phyloP scores from a whole-genome alignment of 2,329 filamentous ascomycete species.

The Alternaria metachromatica region DNA sequence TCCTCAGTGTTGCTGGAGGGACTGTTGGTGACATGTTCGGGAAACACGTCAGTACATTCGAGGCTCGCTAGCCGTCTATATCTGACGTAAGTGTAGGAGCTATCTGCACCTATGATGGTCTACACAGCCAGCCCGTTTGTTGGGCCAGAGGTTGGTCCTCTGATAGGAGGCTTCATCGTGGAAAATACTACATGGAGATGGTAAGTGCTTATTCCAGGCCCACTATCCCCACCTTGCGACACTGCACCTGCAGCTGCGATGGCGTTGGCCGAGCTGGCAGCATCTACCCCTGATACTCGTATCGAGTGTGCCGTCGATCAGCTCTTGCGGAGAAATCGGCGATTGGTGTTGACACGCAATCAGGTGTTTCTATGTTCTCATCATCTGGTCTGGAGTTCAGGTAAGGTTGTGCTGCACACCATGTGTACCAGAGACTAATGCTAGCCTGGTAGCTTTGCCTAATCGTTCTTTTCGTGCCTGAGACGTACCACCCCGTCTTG shows the following conservation, averaged over 20 bases:
- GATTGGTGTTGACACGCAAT: slow-evolving; percentile 32
- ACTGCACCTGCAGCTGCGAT: slow-evolving; percentile 8
- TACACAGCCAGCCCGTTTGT: slow-evolving; percentile 63
- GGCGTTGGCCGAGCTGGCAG: background rate
- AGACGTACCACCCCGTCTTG: slow-evolving; percentile 80
- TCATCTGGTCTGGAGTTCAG: slow-evolving; percentile 76
- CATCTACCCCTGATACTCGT: slow-evolving; percentile 8
- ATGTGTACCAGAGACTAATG: slow-evolving; percentile 22
- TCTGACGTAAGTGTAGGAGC: slow-evolving; percentile 52
- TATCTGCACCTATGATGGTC: slow-evolving; percentile 83
- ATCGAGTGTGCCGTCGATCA: background rate
- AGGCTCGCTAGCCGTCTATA: background rate
- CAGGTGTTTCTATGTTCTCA: slow-evolving; percentile 70
- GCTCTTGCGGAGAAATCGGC: slow-evolving; percentile 11
- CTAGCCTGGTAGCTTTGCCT: slow-evolving; percentile 60
- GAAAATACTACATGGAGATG: slow-evolving; percentile 69
- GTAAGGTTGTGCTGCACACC: slow-evolving; percentile 32
- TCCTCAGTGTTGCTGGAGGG: slow-evolving; percentile 75
- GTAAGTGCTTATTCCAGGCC: slow-evolving; percentile 33
- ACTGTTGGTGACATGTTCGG: slow-evolving; percentile 74
- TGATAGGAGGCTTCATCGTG: slow-evolving; percentile 83
- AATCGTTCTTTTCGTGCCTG: slow-evolving; percentile 77
- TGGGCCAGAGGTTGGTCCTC: slow-evolving; percentile 62
- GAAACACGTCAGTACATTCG: slow-evolving; percentile 36
- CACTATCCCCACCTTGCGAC: slow-evolving; percentile 8